Base-by-base conservation (phyloP, 495 filamentous ascomycete genomes). In the Cercophora scortea region DNA sequence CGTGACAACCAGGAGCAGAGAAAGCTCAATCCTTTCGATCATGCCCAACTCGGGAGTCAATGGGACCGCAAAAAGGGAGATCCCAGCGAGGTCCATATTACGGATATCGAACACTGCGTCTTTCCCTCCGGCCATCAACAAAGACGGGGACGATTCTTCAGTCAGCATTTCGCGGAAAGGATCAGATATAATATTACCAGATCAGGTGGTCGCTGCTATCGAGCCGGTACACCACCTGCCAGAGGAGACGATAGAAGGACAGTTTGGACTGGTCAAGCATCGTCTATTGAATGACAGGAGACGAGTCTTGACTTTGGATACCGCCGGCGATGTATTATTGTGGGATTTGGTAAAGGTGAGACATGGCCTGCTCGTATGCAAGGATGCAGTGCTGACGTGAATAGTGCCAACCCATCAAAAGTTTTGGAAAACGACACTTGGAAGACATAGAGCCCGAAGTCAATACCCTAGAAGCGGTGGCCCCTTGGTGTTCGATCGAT, bases 401-500 rank as follows among this genome's bases (percentile, higher is more conserved):
- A n/a, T 48, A 94, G 86, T 98, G 94, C 67, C 71, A 85, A 55
- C 88, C 89, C 0, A 80, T 96, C 41, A 76, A 88, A 66, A 85
- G 82, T 18, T 97, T 93, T 70, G 93, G 93, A 25, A 96, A 96
- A 70, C 79, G 84, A 17, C 88, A 96, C 65, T 78, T 98, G 1
- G 93, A 98, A 52, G 91, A 95, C 67, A 89, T 97, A 42, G 86
- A 85, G 35, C 83, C 84, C 3, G 85, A 93, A 62, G 77, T 96
- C 46, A 96, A 96, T 62, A 96, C 89, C 1, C 72, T 77, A 9
- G 91, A 95, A 63, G 90, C 82, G 39, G 87, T 97, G 47, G 84
- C 90, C 6, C 90, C 95, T 53, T 98, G 93, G 93, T 97, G 92
- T 63, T 84, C 86, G 11, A 87, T 97, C 45, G 90, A 98, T 61